Evolutionary conservation across 2,329 filamentous ascomycete genomes (phyloP).

Genomic region (Exophiala sideris): DNA sequence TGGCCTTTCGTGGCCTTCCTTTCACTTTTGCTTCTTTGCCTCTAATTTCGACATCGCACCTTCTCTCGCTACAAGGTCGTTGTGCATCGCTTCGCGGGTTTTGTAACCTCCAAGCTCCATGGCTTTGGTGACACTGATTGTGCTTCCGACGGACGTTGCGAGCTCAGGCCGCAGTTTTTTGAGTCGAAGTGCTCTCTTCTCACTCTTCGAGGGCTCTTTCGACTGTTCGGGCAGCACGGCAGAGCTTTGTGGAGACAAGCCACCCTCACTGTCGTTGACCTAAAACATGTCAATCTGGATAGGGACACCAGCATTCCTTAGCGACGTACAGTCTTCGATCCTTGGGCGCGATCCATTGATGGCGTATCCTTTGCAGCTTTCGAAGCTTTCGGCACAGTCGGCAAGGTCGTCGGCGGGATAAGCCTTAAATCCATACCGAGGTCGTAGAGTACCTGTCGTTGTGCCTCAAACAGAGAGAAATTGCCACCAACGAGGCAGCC

Average conservation of each 20-base stretch:
- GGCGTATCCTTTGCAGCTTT: background rate
- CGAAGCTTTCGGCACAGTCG: background rate
- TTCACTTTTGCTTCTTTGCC: constrained; percentile 5
- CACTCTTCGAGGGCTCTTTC: constrained; percentile 6
- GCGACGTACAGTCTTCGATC: constrained; percentile 10
- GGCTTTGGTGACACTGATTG: constrained; percentile 15
- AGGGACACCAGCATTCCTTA: background rate
- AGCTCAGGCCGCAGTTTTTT: constrained; percentile 25
- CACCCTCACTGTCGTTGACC: background rate
- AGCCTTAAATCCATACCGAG: constrained; percentile 35
- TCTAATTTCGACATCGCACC: constrained; percentile 4
- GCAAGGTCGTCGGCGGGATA: background rate
- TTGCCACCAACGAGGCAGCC: constrained; percentile 71
- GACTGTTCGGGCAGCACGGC: background rate
- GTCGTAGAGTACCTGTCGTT: constrained; percentile 61
- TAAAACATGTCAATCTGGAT: constrained; percentile 13
- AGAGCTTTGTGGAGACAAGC: background rate
- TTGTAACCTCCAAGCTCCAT: constrained; percentile 25
- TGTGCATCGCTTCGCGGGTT: constrained; percentile 12
- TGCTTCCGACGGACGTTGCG: constrained; percentile 14
- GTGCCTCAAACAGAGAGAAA: constrained; percentile 69
- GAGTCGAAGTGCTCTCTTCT: constrained; percentile 18
- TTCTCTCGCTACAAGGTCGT: constrained; percentile 23
- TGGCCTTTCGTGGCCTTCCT: background rate
- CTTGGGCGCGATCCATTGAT: background rate